Conservation (phyloP, 2,329 filamentous ascomycete genomes). For the Pseudocercospora fuligena region DNA sequence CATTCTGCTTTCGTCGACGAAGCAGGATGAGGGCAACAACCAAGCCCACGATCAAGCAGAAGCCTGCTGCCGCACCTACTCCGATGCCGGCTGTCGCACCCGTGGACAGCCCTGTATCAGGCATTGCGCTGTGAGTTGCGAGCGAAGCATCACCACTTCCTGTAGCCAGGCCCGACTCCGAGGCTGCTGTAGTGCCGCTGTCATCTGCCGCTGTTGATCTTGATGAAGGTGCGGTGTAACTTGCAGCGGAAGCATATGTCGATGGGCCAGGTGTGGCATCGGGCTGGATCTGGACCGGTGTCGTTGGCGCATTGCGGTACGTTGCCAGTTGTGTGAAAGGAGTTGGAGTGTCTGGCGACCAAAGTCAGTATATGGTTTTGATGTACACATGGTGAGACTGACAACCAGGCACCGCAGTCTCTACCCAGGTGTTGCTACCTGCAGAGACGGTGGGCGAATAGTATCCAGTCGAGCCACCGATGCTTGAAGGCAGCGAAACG, state of each 20-base stretch:
- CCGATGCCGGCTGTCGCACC: constrained; percentile 36
- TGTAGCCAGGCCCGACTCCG: background rate
- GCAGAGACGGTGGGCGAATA: constrained; percentile 30
- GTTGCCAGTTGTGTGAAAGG: constrained; percentile 30
- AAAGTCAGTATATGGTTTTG: constrained; percentile 10
- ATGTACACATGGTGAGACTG: constrained; percentile 14
- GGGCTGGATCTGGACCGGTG: constrained; percentile 24
- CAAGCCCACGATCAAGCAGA: constrained; percentile 27
- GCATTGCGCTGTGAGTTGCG: background rate
- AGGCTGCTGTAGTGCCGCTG: background rate
- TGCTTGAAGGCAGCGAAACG: constrained; percentile 34
- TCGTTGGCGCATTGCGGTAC: constrained; percentile 29
- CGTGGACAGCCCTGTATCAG: constrained; percentile 22
- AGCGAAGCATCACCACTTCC: constrained; percentile 11
- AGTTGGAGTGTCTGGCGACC: constrained; percentile 28
- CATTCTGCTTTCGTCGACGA: constrained; percentile 21
- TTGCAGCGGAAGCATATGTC: constrained; percentile 23
- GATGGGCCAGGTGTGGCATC: constrained; percentile 28
- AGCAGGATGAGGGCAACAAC: constrained; percentile 22
- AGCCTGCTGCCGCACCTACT: constrained; percentile 30
- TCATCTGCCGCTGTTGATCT: background rate
- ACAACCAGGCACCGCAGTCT: constrained; percentile 33
- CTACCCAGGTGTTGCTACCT: constrained; percentile 33
- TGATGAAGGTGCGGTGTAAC: constrained; percentile 13
- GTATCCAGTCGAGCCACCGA: constrained; percentile 35